Conservation (phyloP, 495 filamentous ascomycete genomes). For the Trichoderma parareesei region DNA sequence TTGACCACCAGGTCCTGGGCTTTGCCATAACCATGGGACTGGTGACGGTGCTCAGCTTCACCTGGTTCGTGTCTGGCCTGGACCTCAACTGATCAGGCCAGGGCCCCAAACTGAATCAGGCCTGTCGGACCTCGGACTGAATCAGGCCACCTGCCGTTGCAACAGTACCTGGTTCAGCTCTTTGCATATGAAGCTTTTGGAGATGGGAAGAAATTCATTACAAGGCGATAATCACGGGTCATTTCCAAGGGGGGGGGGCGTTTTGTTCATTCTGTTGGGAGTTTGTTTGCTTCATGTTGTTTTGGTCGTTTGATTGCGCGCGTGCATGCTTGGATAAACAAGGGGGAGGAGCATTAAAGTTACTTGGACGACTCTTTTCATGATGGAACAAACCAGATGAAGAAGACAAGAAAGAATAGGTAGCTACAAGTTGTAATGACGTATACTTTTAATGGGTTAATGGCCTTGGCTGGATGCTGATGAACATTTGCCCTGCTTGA, state of each 20-base stretch:
- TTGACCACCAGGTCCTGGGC: slow-evolving; percentile 59
- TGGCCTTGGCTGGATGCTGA: neutral
- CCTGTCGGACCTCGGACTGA: neutral
- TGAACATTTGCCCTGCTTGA: neutral
- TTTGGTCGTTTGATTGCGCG: neutral
- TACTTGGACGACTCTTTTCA: neutral
- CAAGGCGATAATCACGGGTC: neutral
- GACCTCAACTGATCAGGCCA: slow-evolving; percentile 31
- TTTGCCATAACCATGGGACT: slow-evolving; percentile 66
- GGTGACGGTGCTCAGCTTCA: slow-evolving; percentile 74
- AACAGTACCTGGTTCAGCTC: too few species aligned
- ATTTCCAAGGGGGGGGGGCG: neutral
- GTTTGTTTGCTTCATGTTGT: slow-evolving; percentile 11
- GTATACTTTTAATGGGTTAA: slow-evolving; percentile 13
- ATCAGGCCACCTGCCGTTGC: too few species aligned
- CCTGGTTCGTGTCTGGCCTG: slow-evolving; percentile 74
- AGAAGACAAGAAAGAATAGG: slow-evolving; percentile 14
- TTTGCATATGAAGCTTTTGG: neutral
- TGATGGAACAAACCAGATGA: slow-evolving; percentile 1
- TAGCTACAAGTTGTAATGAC: slow-evolving; percentile 25
- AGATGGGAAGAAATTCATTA: neutral
- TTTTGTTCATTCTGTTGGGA: slow-evolving; percentile 1
- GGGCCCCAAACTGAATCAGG: neutral
- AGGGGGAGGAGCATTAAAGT: slow-evolving; percentile 12
- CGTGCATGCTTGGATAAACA: slow-evolving; percentile 6